phyloP scores from a whole-genome alignment of 306 rosid species.

The Cucurbita maxima region DNA sequence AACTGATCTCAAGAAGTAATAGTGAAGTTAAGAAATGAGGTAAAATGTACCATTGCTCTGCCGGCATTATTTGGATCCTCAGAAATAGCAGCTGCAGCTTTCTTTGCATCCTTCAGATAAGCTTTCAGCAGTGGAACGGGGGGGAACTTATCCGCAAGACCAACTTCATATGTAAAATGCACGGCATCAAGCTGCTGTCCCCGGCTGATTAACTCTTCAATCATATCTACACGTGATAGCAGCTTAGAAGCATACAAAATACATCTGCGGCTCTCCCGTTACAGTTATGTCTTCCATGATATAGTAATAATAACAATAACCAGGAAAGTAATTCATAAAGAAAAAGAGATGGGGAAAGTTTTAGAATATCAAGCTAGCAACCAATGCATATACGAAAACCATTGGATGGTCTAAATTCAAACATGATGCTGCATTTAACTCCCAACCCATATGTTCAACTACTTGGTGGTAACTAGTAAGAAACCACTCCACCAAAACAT shows the following conservation, averaged over 20 bases:
- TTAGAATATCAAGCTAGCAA: background rate
- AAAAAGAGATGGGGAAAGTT: background rate
- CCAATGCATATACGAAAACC: background rate
- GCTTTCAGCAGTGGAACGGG: conserved; percentile 84
- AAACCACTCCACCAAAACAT: background rate
- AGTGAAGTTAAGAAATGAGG: background rate
- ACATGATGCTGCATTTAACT: background rate
- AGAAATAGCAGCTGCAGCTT: conserved; percentile 72
- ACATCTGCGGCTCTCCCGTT: background rate
- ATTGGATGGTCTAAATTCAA: background rate
- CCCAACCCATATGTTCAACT: background rate
- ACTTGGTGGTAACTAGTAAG: background rate
- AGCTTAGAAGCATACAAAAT: conserved; percentile 6
- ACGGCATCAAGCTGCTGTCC: conserved; percentile 99
- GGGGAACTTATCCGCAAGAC: conserved; percentile 65
- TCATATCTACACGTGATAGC: conserved; percentile 51
- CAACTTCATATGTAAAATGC: conserved; percentile 89
- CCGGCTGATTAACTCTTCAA: conserved; percentile 75
- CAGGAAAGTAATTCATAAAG: background rate
- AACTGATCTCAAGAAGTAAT: background rate
- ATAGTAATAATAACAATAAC: background rate
- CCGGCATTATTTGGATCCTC: conserved; percentile 87
- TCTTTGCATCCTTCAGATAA: conserved; percentile 87
- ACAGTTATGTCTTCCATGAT: background rate
- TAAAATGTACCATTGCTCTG: conserved; percentile 64